These are phyloP conservation scores for Globisporangium spinosum DNA, from an alignment of 352 stramenopile species.

Conservation along the genomic window DNA sequence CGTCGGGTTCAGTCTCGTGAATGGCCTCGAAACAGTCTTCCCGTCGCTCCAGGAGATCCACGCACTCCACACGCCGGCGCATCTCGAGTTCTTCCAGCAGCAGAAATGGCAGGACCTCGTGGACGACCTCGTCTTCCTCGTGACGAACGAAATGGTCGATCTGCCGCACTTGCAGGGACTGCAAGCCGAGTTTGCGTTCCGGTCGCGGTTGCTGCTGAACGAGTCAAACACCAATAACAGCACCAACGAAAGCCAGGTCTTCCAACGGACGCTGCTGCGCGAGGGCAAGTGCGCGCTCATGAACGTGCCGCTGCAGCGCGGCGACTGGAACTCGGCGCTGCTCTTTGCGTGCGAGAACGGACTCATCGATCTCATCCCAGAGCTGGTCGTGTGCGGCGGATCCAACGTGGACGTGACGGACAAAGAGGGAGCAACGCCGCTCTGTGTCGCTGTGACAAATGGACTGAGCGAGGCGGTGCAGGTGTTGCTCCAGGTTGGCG, in stretches of 20 bases:
- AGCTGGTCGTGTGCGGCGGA: constrained; percentile 32
- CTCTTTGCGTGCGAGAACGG: constrained; percentile 62
- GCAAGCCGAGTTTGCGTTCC: constrained; percentile 45
- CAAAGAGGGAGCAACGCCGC: constrained; percentile 48
- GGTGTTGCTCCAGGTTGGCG: constrained; percentile 41
- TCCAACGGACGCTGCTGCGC: constrained; percentile 45
- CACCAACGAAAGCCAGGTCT: constrained; percentile 19
- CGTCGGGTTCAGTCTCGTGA: constrained; percentile 41
- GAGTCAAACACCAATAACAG: background rate
- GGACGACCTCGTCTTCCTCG: constrained; percentile 51
- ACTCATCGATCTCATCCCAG: constrained; percentile 38
- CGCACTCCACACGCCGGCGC: constrained; percentile 69
- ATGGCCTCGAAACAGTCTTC: constrained; percentile 50
- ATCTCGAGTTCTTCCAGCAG: constrained; percentile 53
- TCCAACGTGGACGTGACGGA: constrained; percentile 61
- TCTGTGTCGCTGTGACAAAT: constrained; percentile 60
- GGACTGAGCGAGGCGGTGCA: constrained; percentile 43
- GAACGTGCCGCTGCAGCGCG: constrained; percentile 51
- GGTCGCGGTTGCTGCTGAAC: constrained; percentile 14
- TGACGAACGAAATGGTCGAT: constrained; percentile 57
- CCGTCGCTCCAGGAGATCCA: constrained; percentile 56
- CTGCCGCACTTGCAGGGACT: constrained; percentile 52
- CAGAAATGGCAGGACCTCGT: constrained; percentile 37
- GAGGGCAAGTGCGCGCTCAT: constrained; percentile 34
- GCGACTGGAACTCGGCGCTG: constrained; percentile 42